Evolutionary conservation across 768 basidiomycete species (phyloP).

Genomic region (Suillus brevipes): DNA sequence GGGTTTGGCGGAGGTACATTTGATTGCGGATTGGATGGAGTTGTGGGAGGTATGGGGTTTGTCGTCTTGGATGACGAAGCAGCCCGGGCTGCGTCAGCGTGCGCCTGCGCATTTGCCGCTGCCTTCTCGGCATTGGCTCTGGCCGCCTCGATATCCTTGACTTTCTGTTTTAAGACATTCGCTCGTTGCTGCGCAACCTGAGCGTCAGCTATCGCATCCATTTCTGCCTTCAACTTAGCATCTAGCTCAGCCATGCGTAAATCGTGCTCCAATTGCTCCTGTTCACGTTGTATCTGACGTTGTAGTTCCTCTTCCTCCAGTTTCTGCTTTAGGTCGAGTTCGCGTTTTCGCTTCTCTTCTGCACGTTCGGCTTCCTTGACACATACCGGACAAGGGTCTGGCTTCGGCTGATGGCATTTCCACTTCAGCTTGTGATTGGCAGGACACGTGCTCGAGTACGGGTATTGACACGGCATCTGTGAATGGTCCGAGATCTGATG

Average conservation of each 20-base stretch:
- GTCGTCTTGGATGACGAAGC: not conserved
- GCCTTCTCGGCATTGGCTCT: slow-evolving; percentile 19
- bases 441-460: slow-evolving; percentile 40
- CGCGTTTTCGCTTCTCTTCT: slow-evolving; percentile 41
- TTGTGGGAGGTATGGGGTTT: not conserved
- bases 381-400: slow-evolving; percentile 45
- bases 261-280: slow-evolving; percentile 44
- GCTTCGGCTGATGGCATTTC: slow-evolving; percentile 43
- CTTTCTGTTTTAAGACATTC: slow-evolving; percentile 41
- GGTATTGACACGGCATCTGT: slow-evolving; percentile 47
- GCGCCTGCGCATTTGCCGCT: slow-evolving; percentile 9
- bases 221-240: slow-evolving; percentile 37
- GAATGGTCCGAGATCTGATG: slow-evolving; percentile 57
- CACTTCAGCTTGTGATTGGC: slow-evolving; percentile 43
- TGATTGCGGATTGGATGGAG: slow-evolving; percentile 5
- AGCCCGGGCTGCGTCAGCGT: not conserved
- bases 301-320: slow-evolving; percentile 47
- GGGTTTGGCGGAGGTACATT: slow-evolving; percentile 3
- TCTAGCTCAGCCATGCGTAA: slow-evolving; percentile 44
- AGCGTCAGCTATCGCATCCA: slow-evolving; percentile 36
- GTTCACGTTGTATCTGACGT: slow-evolving; percentile 37
- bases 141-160: slow-evolving; percentile 44
- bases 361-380: slow-evolving; percentile 43
- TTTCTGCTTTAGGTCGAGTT: slow-evolving; percentile 42
- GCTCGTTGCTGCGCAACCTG: slow-evolving; percentile 38